Evolutionary conservation across 164 flowering plant species (phyloP).

Genomic region (Euptelea pleiosperma): DNA sequence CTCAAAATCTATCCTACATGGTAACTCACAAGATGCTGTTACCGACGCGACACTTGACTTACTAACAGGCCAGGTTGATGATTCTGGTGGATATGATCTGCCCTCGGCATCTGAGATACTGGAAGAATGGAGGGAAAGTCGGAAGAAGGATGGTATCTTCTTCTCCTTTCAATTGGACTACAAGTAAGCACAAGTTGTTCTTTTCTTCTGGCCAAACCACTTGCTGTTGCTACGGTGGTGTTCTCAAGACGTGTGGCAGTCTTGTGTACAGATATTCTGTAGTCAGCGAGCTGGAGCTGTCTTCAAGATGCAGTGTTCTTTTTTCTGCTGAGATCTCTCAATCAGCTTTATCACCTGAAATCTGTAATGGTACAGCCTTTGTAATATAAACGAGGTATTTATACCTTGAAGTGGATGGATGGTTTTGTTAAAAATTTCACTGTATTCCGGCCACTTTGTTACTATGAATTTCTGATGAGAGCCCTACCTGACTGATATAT

Average conservation of each 20-base stretch:
- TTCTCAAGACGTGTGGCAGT: too few species aligned
- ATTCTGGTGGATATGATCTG: conserved; percentile 15
- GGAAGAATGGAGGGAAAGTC: conserved; percentile 55
- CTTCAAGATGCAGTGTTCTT: not conserved
- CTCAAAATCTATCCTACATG: not conserved
- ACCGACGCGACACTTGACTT: conserved; percentile 18
- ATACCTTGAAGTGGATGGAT: not conserved
- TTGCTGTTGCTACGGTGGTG: too few species aligned
- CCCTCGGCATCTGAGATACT: conserved; percentile 69
- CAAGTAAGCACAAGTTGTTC: conserved; percentile 7
- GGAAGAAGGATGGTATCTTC: conserved; percentile 38
- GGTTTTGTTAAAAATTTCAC: too few species aligned
- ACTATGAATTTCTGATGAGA: too few species aligned
- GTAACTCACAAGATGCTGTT: conserved; percentile 11
- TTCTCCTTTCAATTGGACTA: conserved; percentile 20
- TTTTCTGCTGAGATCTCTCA: not conserved
- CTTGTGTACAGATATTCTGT: too few species aligned
- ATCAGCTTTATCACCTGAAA: not conserved
- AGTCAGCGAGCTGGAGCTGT: too few species aligned
- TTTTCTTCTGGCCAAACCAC: too few species aligned
- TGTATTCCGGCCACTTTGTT: too few species aligned
- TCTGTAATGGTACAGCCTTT: not conserved
- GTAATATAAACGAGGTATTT: not conserved
- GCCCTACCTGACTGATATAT: too few species aligned
- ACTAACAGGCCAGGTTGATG: conserved; percentile 17